phyloP scores from a whole-genome alignment of 169 alveolate species.

The Cryptosporidium meleagridis region DNA sequence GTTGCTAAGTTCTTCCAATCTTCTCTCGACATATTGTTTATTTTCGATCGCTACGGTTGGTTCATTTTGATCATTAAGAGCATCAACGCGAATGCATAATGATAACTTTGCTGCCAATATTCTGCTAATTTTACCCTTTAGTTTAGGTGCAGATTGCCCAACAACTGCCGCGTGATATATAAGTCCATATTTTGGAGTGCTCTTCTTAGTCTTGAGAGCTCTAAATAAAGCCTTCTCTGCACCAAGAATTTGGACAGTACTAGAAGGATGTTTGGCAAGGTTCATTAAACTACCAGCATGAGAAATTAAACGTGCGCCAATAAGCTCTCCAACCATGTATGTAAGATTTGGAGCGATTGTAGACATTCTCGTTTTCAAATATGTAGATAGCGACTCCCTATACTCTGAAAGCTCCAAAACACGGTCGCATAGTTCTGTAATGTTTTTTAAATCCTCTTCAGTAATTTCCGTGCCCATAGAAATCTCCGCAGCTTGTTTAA shows the following conservation, averaged over 20 bases:
- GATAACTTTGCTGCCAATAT: slow-evolving; percentile 99
- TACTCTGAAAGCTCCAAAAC: slow-evolving; percentile 96
- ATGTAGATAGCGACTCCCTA: slow-evolving; percentile 92
- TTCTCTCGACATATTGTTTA: slow-evolving; percentile 91
- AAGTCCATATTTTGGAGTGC: slow-evolving; percentile 99
- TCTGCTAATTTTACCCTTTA: slow-evolving; percentile 98
- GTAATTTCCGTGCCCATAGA: slow-evolving; percentile 99
- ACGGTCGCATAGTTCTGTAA: slow-evolving; percentile 93
- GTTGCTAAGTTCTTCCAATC: slow-evolving; percentile 84
- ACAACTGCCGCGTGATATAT: slow-evolving; percentile 98
- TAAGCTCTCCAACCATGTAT: slow-evolving; percentile 97
- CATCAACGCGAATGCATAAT: slow-evolving; percentile 98
- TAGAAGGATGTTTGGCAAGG: slow-evolving; percentile 99
- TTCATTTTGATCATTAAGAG: slow-evolving; percentile 92
- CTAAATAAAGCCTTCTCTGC: slow-evolving; percentile 99
- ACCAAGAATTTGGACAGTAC: slow-evolving; percentile 99
- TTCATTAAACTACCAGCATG: slow-evolving; percentile 98
- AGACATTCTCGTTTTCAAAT: slow-evolving; percentile 97
- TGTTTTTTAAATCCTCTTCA: slow-evolving; percentile 93
- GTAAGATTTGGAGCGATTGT: slow-evolving; percentile 99
- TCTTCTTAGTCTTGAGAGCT: slow-evolving; percentile 97
- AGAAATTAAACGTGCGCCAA: slow-evolving; percentile 99
- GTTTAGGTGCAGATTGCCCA: slow-evolving; percentile 97
- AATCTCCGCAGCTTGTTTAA: slow-evolving; percentile 97
- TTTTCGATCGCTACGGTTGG: slow-evolving; percentile 94